Evolutionary conservation across 148 eudicot genomes (phyloP).

Genomic region (Silene latifolia): DNA sequence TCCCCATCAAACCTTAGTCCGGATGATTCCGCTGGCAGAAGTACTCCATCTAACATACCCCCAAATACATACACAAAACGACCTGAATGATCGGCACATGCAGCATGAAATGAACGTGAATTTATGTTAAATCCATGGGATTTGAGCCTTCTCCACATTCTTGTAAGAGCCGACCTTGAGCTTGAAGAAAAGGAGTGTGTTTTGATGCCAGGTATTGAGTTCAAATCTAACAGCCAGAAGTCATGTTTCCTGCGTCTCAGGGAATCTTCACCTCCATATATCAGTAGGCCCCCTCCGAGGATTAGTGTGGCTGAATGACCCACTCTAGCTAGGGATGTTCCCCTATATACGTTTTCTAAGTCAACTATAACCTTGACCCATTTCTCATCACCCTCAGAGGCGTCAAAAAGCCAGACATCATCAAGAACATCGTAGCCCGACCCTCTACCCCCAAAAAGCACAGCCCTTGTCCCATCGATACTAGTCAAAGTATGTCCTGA

Average conservation of each 20-base stretch:
- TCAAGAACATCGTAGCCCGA: conserved; percentile 70
- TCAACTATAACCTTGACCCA: conserved; percentile 65
- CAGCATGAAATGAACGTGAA: conserved; percentile 84
- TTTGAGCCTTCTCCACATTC: conserved; percentile 70
- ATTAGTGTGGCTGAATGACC: conserved; percentile 90
- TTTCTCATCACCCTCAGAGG: conserved; percentile 44
- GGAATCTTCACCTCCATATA: conserved; percentile 95
- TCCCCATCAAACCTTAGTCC: conserved; percentile 79
- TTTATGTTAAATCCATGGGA: conserved; percentile 49
- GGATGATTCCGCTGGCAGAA: conserved; percentile 52
- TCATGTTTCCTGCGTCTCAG: conserved; percentile 72
- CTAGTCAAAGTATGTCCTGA: conserved; percentile 86
- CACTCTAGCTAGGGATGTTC: conserved; percentile 68
- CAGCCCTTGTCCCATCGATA: conserved; percentile 43
- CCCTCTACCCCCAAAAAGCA: conserved; percentile 92
- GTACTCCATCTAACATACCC: conserved; percentile 82
- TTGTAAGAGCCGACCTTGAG: conserved; percentile 24
- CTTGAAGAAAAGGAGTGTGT: conserved; percentile 26
- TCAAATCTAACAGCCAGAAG: conserved; percentile 80
- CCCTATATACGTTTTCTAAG: conserved; percentile 47
- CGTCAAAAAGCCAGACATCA: conserved; percentile 80
- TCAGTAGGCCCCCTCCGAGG: conserved; percentile 66
- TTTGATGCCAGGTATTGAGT: conserved; percentile 34
- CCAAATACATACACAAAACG: conserved; percentile 69
- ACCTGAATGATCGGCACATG: conserved; percentile 79